Evolutionary conservation across 2,329 filamentous ascomycete genomes (phyloP), one percentile per base, ranked within the genome.

Genomic region (Alternaria consortialis): DNA sequence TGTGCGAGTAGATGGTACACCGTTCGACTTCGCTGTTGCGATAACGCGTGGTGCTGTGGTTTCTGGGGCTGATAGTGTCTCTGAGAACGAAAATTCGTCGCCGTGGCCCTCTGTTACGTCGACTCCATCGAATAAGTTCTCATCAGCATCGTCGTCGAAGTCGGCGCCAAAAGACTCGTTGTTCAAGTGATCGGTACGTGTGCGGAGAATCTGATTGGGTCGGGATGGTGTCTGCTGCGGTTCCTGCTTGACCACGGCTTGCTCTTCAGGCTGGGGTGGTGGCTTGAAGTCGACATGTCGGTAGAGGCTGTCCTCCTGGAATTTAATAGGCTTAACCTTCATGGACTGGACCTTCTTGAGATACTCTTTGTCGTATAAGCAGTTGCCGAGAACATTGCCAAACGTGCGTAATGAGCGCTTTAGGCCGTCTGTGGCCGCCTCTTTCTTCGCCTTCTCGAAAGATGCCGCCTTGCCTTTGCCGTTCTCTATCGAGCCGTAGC

Each of bases 381-480:
- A 99, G 76, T 98, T 99, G n/a, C 95, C 95, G 56, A 99, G 84
- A 15, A 98, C 91, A 72, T 98, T 98, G 61, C 95, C 95, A 79
- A 99, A 99, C 65, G 89, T 97, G 60, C 94, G 87, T 72, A 99
- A 77, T 1, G 95, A 88, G 67, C 95, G 87, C 80, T 99, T 99
- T 75, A 99, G 77, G 1, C 89, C 95, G 80, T 99, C 95, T 9
- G 96, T 98, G 3, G 93, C 96, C 7, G 93, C 96, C 82, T 98
- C 94, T 78, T 99, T 99, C 83, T 98, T 99, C 1, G 95, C 94
- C 80, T 99, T 99, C 78, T 99, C 95, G 73, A 98, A 99, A 0
- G 94, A 95, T 53, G 92, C 91, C 3, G 94, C 94, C 81, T 99
- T 99, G 57, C 92, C 91, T 80, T 94, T 96, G 78, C 90, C 93